Base-by-base conservation (phyloP, 192 early-diverging fungal genomes). In the Coemansia interrupta region DNA sequence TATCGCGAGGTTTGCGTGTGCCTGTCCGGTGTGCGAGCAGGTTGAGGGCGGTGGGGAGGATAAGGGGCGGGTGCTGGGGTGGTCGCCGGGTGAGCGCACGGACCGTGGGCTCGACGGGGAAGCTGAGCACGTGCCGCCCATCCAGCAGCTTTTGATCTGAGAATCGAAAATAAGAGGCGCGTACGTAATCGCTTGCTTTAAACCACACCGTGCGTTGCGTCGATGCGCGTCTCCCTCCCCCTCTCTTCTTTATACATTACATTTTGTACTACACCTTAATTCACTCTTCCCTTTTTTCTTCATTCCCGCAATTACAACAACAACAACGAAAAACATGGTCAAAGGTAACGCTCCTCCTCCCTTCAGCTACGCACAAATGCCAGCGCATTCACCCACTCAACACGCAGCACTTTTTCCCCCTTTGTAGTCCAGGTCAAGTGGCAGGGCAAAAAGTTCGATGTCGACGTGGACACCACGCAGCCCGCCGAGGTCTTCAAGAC, bases 351-450 rank as follows among this genome's bases (percentile, higher is more conserved):
- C 26, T 26, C 26, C 4, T 4, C 4, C 26, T 26, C 26, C 4
- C 26, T 26, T 4, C 1, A 26, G 26, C 26, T 26, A 1, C 4
- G 2, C 4, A 26, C 19, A 29, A 26, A 13, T 29, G 23, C 19
- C 3, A 7, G 28, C 22, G 5, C 19, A 50, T 45, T 8, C 20
- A 48, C 47, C 13, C 1, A 30, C 44, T n/a, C 28, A 59, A 13
- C 57, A 44, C 2, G 9, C 14, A 12, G 0, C 17, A n/a, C 36
- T 12, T 24, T 18, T 29, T 2, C 45, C 17, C 15, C 19, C 50
- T 43, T 39, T 41, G 22, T 70, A 88, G 91, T 97, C 29, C 73
- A 74, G 39, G 90, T 98, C 43, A 98, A 93, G 65, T 96, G 93
- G 93, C 87, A 82, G 68, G 89, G 88, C 58, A 86, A 94, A 61